These are phyloP conservation scores for Populus hybrid DNA, from an alignment of 441 rosid species.

Conservation along the genomic window DNA sequence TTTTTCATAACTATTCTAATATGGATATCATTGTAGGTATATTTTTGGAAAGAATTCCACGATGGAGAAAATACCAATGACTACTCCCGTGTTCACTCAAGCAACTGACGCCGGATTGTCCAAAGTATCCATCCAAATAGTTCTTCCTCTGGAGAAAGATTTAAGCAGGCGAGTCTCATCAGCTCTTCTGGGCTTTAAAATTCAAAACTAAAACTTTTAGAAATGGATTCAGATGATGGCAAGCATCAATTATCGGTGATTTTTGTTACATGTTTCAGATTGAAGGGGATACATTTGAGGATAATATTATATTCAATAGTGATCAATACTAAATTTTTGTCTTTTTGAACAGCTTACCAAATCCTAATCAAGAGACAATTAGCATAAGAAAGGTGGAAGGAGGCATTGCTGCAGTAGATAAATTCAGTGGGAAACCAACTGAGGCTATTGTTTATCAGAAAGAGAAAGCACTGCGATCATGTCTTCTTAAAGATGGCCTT, in stretches of 20 bases:
- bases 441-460: constrained; percentile 37
- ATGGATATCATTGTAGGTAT: constrained; percentile 37
- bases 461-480: constrained; percentile 46
- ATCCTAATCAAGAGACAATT: constrained; percentile 55
- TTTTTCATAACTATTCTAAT: neutral
- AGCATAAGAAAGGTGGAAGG: constrained; percentile 65
- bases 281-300: neutral
- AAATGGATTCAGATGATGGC: neutral
- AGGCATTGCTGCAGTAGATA: constrained; percentile 66
- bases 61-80: constrained; percentile 71
- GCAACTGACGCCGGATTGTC: constrained; percentile 53
- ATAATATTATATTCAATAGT: neutral
- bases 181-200: neutral
- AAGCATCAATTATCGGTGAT: neutral
- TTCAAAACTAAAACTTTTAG: neutral
- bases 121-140: constrained; percentile 63
- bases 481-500: constrained; percentile 58
- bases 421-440: constrained; percentile 83
- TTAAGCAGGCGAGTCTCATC: constrained; percentile 44
- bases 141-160: constrained; percentile 40
- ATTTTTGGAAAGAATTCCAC: constrained; percentile 78
- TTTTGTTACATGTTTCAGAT: neutral
- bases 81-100: constrained; percentile 87
- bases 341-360: constrained; percentile 52
- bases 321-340: neutral